Base-by-base conservation (phyloP, 1,284 basidiomycete genomes). In the Sporisorium scitamineum region DNA sequence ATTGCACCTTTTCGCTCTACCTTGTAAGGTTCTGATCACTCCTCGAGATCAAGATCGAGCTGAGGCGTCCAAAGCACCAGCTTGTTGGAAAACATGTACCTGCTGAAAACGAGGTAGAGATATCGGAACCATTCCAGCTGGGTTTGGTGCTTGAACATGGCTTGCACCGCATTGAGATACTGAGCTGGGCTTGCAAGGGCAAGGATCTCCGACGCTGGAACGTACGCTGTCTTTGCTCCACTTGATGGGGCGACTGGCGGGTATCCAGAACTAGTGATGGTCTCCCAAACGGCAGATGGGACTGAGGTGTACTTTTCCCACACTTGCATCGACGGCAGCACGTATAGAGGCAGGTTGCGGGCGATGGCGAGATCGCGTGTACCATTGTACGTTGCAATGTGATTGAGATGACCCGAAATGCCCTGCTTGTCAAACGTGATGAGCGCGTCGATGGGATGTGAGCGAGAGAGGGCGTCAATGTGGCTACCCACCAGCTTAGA, bases 321-420 rank as follows among this genome's bases (percentile, higher is more conserved):
- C 1, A 75, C 58, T n/a, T 70, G 54, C 52, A 71, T n/a, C 5
- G 75, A 61, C 0, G 60, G 65, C 10, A 79, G 63, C 6, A 73
- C 51, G 44, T 76, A 79, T 29, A 79, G 55, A 5, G 69, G 56
- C 7, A 72, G 37, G 16, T 59, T 52, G 45, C 55, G 58, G 1
- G 76, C 91, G 47, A 85, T 79, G 11, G 67, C 59, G 7, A 64
- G 20, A 24, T 61, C 48, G 2, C 56, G 60, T 3, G 72, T 66
- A 11, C 62, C 72, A 14, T 75, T 75, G n/a, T 89, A 89, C 22
- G 95, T 87, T 0, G 94, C 91, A 61, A 88, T 88, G 86, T 99
- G 96, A 85, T 99, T 99, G 0, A 93, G 92, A 83, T 99, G 96
- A 0, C 88, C 88, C 9, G 94, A 95, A 5, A 99, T 88, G 1